Percentiles rank a stretch among this genome's conserved stretches.
Conservation (phyloP, 805 yeast genomes). For the Nakazawaea wyomingensis region DNA sequence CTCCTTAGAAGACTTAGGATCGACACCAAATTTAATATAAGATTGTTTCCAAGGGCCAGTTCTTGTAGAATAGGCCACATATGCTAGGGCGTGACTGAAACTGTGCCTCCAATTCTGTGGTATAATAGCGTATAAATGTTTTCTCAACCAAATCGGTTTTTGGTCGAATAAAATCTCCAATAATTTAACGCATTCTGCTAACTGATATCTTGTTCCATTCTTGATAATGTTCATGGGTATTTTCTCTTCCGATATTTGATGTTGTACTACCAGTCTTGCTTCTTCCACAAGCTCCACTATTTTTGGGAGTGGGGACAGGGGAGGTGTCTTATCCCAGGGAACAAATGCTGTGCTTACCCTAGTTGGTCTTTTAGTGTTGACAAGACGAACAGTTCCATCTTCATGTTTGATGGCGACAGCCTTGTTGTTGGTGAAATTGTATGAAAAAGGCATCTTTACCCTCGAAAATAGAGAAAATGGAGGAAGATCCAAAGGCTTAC, state of each 20-base stretch:
- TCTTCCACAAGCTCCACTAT: conserved; percentile 40
- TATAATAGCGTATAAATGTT: conserved; percentile 56
- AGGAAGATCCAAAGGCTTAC: conserved; percentile 53
- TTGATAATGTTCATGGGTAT: background rate
- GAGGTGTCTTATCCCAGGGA: conserved; percentile 43
- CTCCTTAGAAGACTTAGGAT: conserved; percentile 55
- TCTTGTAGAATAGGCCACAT: conserved; percentile 72
- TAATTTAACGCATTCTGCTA: conserved; percentile 39
- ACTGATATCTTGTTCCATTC: conserved; percentile 18
- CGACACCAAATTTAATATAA: conserved; percentile 70
- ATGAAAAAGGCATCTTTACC: conserved; percentile 69
- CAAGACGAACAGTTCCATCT: conserved; percentile 48
- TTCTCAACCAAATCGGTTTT: conserved; percentile 83
- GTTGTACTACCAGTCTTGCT: conserved; percentile 28
- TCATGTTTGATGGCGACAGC: conserved; percentile 43
- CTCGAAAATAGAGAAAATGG: conserved; percentile 86
- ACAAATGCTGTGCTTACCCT: conserved; percentile 48
- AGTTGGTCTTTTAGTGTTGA: conserved; percentile 36
- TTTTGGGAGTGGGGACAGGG: conserved; percentile 44
- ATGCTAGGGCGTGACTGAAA: conserved; percentile 75
- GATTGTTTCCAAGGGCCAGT: conserved; percentile 96
- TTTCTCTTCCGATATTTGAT: conserved; percentile 18
- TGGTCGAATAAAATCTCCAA: conserved; percentile 47
- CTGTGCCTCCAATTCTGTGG: conserved; percentile 40
- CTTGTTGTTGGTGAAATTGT: conserved; percentile 73